A percentile compares a stretch with the other conserved stretches of the same genome.
These are phyloP conservation scores for Calonectria montana DNA, from an alignment of 2,329 filamentous ascomycete species.

Conservation along the genomic window DNA sequence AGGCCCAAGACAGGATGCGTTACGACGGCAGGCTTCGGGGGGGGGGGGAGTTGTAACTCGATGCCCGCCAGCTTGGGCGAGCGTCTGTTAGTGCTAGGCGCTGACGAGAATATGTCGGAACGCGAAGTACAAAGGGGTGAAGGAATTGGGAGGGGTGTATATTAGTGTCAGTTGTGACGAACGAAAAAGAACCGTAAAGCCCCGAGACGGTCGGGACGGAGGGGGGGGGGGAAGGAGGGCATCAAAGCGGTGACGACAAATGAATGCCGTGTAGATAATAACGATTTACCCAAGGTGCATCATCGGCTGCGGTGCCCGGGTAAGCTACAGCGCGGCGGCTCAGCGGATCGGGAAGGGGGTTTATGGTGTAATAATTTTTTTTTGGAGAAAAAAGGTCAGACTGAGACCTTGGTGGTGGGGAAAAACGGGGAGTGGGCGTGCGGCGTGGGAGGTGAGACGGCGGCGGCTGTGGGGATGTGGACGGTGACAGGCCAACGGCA, in stretches of 20 bases:
- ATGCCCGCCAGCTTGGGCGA: slow-evolving; percentile 15
- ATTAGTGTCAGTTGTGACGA: background rate
- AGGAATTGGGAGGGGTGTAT: background rate
- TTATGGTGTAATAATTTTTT: background rate
- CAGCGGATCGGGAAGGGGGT: slow-evolving; percentile 38
- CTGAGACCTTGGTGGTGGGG: background rate
- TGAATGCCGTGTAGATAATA: background rate
- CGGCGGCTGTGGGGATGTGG: slow-evolving; percentile 16
- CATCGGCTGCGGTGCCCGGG: background rate
- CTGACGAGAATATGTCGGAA: slow-evolving; percentile 23
- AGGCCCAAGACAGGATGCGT: background rate
- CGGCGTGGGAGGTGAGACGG: slow-evolving; percentile 23
- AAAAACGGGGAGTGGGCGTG: slow-evolving; percentile 16
- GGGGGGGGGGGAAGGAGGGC: background rate
- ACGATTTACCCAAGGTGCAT: slow-evolving; percentile 20
- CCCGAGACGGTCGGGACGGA: slow-evolving; percentile 25
- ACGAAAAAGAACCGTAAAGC: slow-evolving; percentile 18
- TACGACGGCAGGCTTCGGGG: background rate
- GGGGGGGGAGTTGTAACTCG: slow-evolving; percentile 10
- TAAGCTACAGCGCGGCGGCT: slow-evolving; percentile 29
- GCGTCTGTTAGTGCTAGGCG: slow-evolving; percentile 17
- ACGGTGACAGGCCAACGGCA: slow-evolving; percentile 26
- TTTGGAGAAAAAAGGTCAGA: slow-evolving; percentile 7
- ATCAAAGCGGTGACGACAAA: slow-evolving; percentile 35
- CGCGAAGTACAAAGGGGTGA: background rate